Base-by-base conservation (phyloP, 2,329 filamentous ascomycete genomes). In the Cryphonectria radicalis region DNA sequence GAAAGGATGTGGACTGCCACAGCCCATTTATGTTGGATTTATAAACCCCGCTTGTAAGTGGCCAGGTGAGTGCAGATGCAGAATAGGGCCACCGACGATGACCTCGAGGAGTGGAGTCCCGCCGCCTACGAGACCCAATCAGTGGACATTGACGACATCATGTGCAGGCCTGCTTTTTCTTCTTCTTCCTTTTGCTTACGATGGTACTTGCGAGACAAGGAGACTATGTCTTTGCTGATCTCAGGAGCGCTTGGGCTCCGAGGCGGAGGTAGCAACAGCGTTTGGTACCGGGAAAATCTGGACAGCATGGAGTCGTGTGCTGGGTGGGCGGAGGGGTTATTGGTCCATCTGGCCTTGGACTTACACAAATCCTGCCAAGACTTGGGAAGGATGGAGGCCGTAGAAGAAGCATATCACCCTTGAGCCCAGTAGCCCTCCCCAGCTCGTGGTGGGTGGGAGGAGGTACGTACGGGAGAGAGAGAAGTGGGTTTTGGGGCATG, bases 51-150 rank as follows among this genome's bases (percentile, higher is more conserved):
- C 57, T 68, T 22, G 25, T 40, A 37, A n/a, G 46, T 43, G 66
- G 35, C 50, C 66, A 67, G 43, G 59, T 37, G 32, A 68, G 50
- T 37, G 46, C 60, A 50, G 69, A 70, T 69, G 64, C 63, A 69
- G 59, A 64, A 63, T 67, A 50, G 50, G 71, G 69, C 66, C 63
- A 71, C 66, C 71, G 69, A 73, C 42, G 40, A 40, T 71, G 69
- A 69, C 62, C 66, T 67, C 69, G 63, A 66, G 69, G 25, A 42
- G 72, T 69, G 66, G 72, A 65, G 63, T n/a, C 67, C 28, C 28
- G 62, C 22, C 43, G 6, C 53, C 14, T 57, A 53, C 14, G 14
- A 62, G 63, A 43, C 35, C 72, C 69, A 67, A 71, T 69, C 62
- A 66, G 69, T 42, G 22, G 50, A 66, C 53, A 43, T 63, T 60